Base-by-base conservation (phyloP, 108 stramenopile genomes). In the Nitzschia palea region DNA sequence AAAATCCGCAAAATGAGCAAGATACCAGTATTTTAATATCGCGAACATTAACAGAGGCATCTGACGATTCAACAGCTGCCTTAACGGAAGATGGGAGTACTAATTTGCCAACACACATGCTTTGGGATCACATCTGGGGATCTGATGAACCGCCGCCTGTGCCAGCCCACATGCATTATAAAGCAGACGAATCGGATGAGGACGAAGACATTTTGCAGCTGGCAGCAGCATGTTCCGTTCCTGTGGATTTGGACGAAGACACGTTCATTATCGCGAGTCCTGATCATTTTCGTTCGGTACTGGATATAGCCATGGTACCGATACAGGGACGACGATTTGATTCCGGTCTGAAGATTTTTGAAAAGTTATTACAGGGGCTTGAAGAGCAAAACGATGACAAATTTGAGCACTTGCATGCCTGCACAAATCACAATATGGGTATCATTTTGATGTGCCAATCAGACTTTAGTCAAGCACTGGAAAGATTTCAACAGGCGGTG, bases 161-260 rank as follows among this genome's bases (percentile, higher is more conserved):
- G 51, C 68, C 73, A n/a, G 28, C 58, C 10, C 58, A 66, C 40
- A 71, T 71, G 70, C 45, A 62, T 29, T 12, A 12, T 9, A 40
- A 17, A n/a, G 12, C 28, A 12, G 57, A 29, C 1, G 14, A 14
- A 8, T 66, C 15, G 8, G 56, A 51, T 28, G 69, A 59, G 10
- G 66, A 73, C 0, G 79, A 84, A 48, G 80, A 77, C 15, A 30
- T 80, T 26, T 23, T 77, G 28, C 33, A 71, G 48, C 40, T 80
- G 15, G 77, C 73, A 2, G 68, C 76, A 9, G 59, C 44, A 20
- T 78, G 73, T 55, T 67, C 64, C 23, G 73, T 85, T 26, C 84
- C 84, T 27, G 70, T 85, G 34, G 84, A 85, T 71, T 27, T 85
- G 42, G 84, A 85, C 32, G 84, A 85, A 65, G 80, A 80, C 47